phyloP scores from a whole-genome alignment of 345 rosid genomes.

The Euphorbia peplus region DNA sequence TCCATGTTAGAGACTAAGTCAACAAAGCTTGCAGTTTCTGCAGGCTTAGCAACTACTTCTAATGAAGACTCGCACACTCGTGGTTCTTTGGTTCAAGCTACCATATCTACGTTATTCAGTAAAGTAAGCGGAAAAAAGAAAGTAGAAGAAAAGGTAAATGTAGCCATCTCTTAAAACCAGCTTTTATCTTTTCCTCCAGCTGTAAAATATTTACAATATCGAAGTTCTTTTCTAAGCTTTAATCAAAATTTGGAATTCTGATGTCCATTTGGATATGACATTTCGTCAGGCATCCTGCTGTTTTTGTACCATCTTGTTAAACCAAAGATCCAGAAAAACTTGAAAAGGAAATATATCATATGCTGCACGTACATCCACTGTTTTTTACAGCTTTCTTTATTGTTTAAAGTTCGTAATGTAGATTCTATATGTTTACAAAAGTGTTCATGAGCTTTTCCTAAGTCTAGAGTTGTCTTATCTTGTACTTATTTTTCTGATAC shows the following conservation, averaged over 20 bases:
- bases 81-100: slow-evolving; percentile 69
- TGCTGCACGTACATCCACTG: slow-evolving; percentile 1
- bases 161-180: not conserved
- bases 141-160: slow-evolving; percentile 55
- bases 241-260: not conserved
- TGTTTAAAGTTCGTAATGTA: not conserved
- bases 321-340: not conserved
- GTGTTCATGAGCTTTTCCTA: not conserved
- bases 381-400: not conserved
- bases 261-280: not conserved
- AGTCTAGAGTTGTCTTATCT: slow-evolving; percentile 21
- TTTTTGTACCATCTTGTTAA: not conserved
- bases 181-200: not conserved
- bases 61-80: slow-evolving; percentile 32
- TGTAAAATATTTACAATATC: not conserved
- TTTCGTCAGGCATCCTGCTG: no score
- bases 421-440: not conserved
- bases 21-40: slow-evolving; percentile 28
- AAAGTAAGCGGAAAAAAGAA: slow-evolving; percentile 26
- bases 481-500: slow-evolving; percentile 19
- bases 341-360: not conserved
- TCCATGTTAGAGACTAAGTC: slow-evolving; percentile 25
- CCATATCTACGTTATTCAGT: slow-evolving; percentile 69
- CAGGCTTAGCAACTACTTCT: slow-evolving; percentile 28
- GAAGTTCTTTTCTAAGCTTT: not conserved